Percentiles rank a stretch among this genome's conserved stretches.
Conservation (phyloP, 2,329 filamentous ascomycete species). For the Arthroderma uncinatum region DNA sequence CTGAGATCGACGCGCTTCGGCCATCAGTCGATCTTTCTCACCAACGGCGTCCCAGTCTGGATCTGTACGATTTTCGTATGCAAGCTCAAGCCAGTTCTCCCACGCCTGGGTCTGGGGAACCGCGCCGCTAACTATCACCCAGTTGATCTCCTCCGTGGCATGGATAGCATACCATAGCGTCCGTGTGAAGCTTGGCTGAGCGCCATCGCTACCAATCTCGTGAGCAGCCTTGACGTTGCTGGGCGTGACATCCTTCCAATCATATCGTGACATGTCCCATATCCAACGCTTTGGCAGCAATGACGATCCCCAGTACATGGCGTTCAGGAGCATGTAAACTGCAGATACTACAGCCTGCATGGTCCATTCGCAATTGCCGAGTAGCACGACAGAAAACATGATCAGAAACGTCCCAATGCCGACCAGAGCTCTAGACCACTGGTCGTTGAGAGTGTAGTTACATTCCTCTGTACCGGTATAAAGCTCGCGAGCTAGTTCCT, state of each 20-base stretch:
- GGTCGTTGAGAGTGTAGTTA: constrained; percentile 41
- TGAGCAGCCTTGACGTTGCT: constrained; percentile 33
- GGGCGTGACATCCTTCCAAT: constrained; percentile 26
- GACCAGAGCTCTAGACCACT: constrained; percentile 44
- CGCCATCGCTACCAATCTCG: not conserved
- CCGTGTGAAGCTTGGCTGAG: constrained; percentile 39
- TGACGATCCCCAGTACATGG: constrained; percentile 47
- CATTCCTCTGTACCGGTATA: constrained; percentile 53
- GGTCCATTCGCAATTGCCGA: constrained; percentile 52
- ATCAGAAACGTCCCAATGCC: constrained; percentile 48
- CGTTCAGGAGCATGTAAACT: constrained; percentile 50
- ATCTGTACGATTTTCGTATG: constrained; percentile 14
- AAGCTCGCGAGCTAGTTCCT: constrained; percentile 52
- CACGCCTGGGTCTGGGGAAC: constrained; percentile 45
- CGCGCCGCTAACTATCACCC: constrained; percentile 43
- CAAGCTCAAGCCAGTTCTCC: constrained; percentile 41
- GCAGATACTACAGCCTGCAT: constrained; percentile 49
- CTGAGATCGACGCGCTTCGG: constrained; percentile 2
- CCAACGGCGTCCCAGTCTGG: constrained; percentile 11
- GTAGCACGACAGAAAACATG: constrained; percentile 50
- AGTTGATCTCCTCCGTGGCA: constrained; percentile 43
- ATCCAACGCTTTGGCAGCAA: constrained; percentile 40
- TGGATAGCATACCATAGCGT: constrained; percentile 51
- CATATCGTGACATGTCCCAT: constrained; percentile 49
- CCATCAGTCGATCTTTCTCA: constrained; percentile 8